Conservation (phyloP, 352 stramenopile species). For the Discostella stelligera region DNA sequence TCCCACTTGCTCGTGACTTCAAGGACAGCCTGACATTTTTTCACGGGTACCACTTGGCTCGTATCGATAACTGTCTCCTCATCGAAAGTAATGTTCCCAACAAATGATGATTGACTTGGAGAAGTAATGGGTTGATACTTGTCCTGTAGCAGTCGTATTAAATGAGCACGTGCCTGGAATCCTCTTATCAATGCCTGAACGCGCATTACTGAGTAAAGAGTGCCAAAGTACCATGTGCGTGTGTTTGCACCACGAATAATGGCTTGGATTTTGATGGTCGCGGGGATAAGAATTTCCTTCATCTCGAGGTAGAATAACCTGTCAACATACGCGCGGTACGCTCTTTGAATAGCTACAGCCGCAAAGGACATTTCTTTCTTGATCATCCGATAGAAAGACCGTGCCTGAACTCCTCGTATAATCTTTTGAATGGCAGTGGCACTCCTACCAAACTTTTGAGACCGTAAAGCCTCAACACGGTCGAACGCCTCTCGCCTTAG, state of each 20-base stretch:
- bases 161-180: conserved; percentile 30
- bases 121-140: conserved; percentile 37
- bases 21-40: conserved; percentile 22
- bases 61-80: conserved; percentile 1
- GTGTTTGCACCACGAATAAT: conserved; percentile 52
- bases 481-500: conserved; percentile 78
- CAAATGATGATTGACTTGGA: conserved; percentile 27
- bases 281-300: conserved; percentile 40
- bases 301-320: conserved; percentile 50
- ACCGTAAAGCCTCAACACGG: conserved; percentile 65
- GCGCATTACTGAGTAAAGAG: conserved; percentile 44
- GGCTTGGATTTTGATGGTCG: conserved; percentile 65
- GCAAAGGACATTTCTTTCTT: conserved; percentile 33
- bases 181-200: conserved; percentile 65
- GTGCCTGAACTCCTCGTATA: conserved; percentile 51
- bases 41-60: conserved; percentile 41
- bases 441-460: conserved; percentile 63
- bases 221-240: conserved; percentile 44
- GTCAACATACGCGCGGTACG: conserved; percentile 47
- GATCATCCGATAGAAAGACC: conserved; percentile 39
- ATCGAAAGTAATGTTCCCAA: conserved; percentile 8
- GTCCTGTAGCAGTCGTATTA: conserved; percentile 21
- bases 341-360: conserved; percentile 57
- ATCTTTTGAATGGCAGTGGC: conserved; percentile 65
- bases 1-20: conserved; percentile 30